These are phyloP conservation scores for Alternaria sp. DNA, from an alignment of 2,329 filamentous ascomycete species.

Conservation along the genomic window DNA sequence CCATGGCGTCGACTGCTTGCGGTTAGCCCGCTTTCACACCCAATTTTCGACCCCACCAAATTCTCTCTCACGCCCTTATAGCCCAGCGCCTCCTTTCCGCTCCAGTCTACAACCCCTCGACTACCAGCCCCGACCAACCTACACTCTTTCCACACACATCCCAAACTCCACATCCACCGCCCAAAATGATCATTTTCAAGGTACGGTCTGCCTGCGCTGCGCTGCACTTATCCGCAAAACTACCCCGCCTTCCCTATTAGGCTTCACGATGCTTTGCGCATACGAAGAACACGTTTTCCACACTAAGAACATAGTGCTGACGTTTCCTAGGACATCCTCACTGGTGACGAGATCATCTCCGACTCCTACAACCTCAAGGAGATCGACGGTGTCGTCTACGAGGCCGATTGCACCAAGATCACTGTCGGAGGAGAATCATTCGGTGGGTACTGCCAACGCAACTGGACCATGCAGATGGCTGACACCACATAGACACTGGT, in stretches of 20 bases:
- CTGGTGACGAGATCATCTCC: slow-evolving; percentile 94
- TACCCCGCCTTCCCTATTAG: slow-evolving; percentile 36
- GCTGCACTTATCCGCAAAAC: slow-evolving; percentile 35
- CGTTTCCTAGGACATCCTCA: slow-evolving; percentile 78
- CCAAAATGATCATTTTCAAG: slow-evolving; percentile 66
- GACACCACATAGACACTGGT: slow-evolving; percentile 71
- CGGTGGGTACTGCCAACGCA: slow-evolving; percentile 60
- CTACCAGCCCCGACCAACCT: slow-evolving; percentile 20
- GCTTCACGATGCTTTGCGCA: slow-evolving; percentile 26
- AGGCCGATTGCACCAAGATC: slow-evolving; percentile 93
- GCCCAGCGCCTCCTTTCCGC: slow-evolving; percentile 28
- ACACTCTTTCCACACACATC: slow-evolving; percentile 22
- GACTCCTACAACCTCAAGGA: slow-evolving; percentile 89
- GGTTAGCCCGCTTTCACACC: slow-evolving; percentile 22
- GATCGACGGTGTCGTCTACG: slow-evolving; percentile 81
- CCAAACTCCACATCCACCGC: slow-evolving; percentile 17
- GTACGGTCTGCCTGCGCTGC: slow-evolving; percentile 48
- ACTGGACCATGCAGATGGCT: slow-evolving; percentile 12
- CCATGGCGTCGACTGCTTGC: slow-evolving; percentile 8
- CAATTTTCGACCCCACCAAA: slow-evolving; percentile 43
- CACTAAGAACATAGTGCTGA: slow-evolving; percentile 21
- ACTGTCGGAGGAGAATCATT: slow-evolving; percentile 76
- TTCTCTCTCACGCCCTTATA: slow-evolving; percentile 30
- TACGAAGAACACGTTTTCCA: slow-evolving; percentile 8
- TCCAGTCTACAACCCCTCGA: slow-evolving; percentile 26